Percentiles rank a stretch among this genome's conserved stretches.
Evolutionary conservation across 2,329 filamentous ascomycete species (phyloP).

Genomic region (Akanthomyces dipterigenus): DNA sequence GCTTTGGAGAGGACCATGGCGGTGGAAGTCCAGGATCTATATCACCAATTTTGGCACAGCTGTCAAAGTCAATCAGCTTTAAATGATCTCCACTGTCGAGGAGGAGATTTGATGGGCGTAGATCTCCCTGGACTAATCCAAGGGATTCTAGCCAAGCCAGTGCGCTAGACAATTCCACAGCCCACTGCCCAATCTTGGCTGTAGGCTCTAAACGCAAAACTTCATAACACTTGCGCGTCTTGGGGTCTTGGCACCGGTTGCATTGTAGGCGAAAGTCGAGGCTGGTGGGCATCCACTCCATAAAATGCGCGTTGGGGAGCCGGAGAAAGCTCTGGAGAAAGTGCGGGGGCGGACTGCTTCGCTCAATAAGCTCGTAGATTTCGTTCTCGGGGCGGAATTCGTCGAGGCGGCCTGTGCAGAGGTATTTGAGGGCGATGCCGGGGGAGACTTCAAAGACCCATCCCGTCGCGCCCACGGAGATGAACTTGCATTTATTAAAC

Average conservation of each 20-base stretch:
- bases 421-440: neutral
- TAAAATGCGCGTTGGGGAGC: slow-evolving; percentile 1
- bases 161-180: slow-evolving; percentile 7
- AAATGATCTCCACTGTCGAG: neutral
- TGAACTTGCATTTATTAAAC: neutral
- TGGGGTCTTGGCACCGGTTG: slow-evolving; percentile 1
- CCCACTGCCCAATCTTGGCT: slow-evolving; percentile 11
- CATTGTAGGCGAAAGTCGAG: neutral
- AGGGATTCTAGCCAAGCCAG: slow-evolving; percentile 10
- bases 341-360: neutral
- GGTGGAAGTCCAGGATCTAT: slow-evolving; percentile 1
- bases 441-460: slow-evolving; percentile 2
- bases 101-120: slow-evolving; percentile 2
- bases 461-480: neutral
- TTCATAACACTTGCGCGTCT: neutral
- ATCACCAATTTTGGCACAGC: neutral
- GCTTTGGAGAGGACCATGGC: neutral
- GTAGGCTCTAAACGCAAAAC: neutral
- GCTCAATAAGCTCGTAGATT: slow-evolving; percentile 1
- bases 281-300: neutral
- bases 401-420: neutral
- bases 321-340: slow-evolving; percentile 6
- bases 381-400: slow-evolving; percentile 5
- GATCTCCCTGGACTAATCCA: slow-evolving; percentile 1
- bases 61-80: slow-evolving; percentile 4